phyloP scores from a whole-genome alignment of 1,284 basidiomycete species.

The Leccinum pseudoinsigne region DNA sequence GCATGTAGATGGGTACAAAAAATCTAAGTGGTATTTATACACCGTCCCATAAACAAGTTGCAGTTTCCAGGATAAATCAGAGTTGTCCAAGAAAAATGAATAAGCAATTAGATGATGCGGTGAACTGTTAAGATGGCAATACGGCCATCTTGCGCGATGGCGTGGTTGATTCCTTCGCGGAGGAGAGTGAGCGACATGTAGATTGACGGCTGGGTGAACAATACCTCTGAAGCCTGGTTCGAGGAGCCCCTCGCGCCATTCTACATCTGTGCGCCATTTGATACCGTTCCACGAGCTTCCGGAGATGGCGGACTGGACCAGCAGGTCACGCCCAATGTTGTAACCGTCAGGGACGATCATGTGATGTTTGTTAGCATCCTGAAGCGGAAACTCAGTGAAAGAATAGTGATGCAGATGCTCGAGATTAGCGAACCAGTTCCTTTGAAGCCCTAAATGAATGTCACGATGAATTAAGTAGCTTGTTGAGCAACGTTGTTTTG shows the following conservation, averaged over 20 bases:
- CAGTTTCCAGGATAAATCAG: neutral
- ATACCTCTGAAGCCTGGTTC: slow-evolving; percentile 63
- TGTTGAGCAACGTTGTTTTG: neutral
- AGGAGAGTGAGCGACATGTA: slow-evolving; percentile 1
- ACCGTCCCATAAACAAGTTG: slow-evolving; percentile 4
- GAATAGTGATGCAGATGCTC: neutral
- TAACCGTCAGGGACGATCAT: slow-evolving; percentile 75
- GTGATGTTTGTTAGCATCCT: slow-evolving; percentile 68
- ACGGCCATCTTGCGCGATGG: slow-evolving; percentile 73
- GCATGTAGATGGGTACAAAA: slow-evolving; percentile 5
- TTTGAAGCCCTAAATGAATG: slow-evolving; percentile 62
- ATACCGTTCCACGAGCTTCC: slow-evolving; percentile 61
- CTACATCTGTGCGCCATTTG: slow-evolving; percentile 72
- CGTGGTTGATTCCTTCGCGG: slow-evolving; percentile 71
- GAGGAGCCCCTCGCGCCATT: slow-evolving; percentile 68
- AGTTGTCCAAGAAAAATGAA: slow-evolving; percentile 1
- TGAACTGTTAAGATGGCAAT: slow-evolving; percentile 73
- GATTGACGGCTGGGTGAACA: neutral
- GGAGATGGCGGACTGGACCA: slow-evolving; percentile 62
- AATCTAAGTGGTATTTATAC: slow-evolving; percentile 16
- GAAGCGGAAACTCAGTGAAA: slow-evolving; percentile 1
- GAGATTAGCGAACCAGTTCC: slow-evolving; percentile 49
- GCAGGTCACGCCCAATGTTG: slow-evolving; percentile 73
- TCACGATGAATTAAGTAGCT: slow-evolving; percentile 1
- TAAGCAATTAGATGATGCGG: slow-evolving; percentile 35